Evolutionary conservation across 2,329 filamentous ascomycete species (phyloP), one percentile per base, ranked within the genome.

Genomic region (Phyllosticta citribraziliensis): DNA sequence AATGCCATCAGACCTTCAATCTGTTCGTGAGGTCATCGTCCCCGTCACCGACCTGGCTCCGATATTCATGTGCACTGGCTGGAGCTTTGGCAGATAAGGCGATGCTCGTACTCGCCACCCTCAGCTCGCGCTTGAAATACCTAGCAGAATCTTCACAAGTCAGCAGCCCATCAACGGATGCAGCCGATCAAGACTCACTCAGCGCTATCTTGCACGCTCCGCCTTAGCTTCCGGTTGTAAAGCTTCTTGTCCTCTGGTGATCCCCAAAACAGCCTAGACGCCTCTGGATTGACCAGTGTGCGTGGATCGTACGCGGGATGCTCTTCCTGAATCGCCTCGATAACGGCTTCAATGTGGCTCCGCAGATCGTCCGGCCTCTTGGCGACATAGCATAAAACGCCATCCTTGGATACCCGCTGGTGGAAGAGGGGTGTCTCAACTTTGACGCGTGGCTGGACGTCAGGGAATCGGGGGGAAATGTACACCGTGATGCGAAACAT

Each of bases 251-350:
- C 87, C 2, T 91, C 87, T 0, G 83, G 75, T 3, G 81, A 81
- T 2, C 91, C 91, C 93, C 94, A 99, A 70, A 88, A 94, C 54
- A 97, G 78, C 72, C 86, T 89, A 51, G 88, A 87, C 2, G 92
- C 91, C 68, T 96, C 92, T 0, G 86, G 88, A 65, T 96, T 88
- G 47, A 97, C 90, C 33, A 91, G 83, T 11, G 89, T 92, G 54
- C 93, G 83, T 0, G 94, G 94, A 70, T 99, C 94, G 70, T 96
- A 97, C 0, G 88, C 87, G 0, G 92, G 90, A 1, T 85, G 82
- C 63, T 95, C 90, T 61, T 97, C 92, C 70, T 97, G 91, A n/a
- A 97, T 79, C 0, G 87, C 82, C 6, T 83, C 81, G 64, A 97
- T 84, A 61, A 97, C 88, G 4, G 88, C 88, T 60, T 95, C 87